These are phyloP conservation scores for Sporothrix curviconia DNA, from an alignment of 2,329 filamentous ascomycete species.

Conservation along the genomic window DNA sequence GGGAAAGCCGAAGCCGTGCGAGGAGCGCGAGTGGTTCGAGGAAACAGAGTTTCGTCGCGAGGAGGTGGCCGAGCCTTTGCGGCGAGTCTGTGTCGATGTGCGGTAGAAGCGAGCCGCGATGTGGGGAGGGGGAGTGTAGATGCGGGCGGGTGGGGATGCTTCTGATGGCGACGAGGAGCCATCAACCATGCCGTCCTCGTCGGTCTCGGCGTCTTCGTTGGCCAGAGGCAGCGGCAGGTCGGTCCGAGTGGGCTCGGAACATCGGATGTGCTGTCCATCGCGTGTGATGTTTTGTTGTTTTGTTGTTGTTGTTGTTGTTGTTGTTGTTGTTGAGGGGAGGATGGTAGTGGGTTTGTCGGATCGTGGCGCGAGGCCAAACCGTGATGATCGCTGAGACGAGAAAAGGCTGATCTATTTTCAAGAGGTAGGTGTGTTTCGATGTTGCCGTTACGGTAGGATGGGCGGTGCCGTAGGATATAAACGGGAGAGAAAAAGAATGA, in stretches of 20 bases:
- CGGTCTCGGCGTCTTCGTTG: conserved; percentile 13
- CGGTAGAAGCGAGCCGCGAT: conserved; percentile 75
- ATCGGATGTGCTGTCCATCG: conserved; percentile 12
- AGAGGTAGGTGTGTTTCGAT: neutral
- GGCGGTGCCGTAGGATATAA: neutral
- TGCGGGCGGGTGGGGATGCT: conserved; percentile 18
- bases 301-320: neutral
- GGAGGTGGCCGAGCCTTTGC: conserved; percentile 69
- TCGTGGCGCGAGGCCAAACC: too few species aligned
- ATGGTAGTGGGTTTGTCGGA: neutral
- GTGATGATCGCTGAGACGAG: too few species aligned
- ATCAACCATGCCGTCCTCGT: conserved; percentile 9
- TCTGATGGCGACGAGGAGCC: neutral
- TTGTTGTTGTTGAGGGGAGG: conserved; percentile 7
- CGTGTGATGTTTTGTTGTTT: too few species aligned
- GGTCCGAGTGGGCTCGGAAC: neutral
- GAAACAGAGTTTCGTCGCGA: conserved; percentile 76
- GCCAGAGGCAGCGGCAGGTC: neutral
- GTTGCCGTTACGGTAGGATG: too few species aligned
- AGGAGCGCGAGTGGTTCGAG: conserved; percentile 65
- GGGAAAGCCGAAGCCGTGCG: conserved; percentile 46
- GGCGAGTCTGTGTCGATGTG: conserved; percentile 52
- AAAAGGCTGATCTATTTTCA: too few species aligned
- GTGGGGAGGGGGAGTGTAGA: conserved; percentile 63
- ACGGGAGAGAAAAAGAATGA: neutral